Evolutionary conservation across 2,329 filamentous ascomycete genomes (phyloP).

Genomic region (Xylariales sp.): DNA sequence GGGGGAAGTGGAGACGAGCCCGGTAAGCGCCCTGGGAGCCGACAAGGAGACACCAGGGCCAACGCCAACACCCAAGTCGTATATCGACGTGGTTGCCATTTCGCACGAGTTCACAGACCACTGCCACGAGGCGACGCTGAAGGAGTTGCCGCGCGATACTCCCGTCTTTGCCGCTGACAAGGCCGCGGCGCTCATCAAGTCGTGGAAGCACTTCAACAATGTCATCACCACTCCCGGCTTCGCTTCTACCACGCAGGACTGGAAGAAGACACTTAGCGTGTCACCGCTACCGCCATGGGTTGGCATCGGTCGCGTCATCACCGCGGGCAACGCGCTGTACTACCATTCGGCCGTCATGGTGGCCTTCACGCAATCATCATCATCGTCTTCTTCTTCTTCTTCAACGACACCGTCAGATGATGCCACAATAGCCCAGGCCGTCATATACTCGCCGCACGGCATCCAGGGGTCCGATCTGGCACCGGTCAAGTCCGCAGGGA

Average conservation of each 20-base stretch:
- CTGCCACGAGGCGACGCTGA: conserved; percentile 58
- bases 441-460: conserved; percentile 63
- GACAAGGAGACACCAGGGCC: conserved; percentile 6
- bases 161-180: conserved; percentile 58
- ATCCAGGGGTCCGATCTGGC: conserved; percentile 43
- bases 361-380: conserved; percentile 34
- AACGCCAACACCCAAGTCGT: conserved; percentile 25
- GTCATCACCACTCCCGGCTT: conserved; percentile 49
- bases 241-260: conserved; percentile 16
- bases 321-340: conserved; percentile 49
- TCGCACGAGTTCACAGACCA: conserved; percentile 68
- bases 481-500: conserved; percentile 34
- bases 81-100: conserved; percentile 55
- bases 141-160: conserved; percentile 46
- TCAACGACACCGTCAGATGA: conserved; percentile 11
- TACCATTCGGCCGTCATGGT: conserved; percentile 61
- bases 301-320: conserved; percentile 53
- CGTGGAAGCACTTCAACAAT: conserved; percentile 55
- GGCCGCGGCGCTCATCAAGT: conserved; percentile 50
- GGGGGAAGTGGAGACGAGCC: conserved; percentile 37
- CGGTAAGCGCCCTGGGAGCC: conserved; percentile 1
- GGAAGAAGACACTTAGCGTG: conserved; percentile 18
- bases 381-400: conserved; percentile 11
- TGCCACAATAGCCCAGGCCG: conserved; percentile 17
- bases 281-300: conserved; percentile 52